phyloP scores from a whole-genome alignment of 2,329 filamentous ascomycete genomes.

The Neofusicoccum kwambonambiense region DNA sequence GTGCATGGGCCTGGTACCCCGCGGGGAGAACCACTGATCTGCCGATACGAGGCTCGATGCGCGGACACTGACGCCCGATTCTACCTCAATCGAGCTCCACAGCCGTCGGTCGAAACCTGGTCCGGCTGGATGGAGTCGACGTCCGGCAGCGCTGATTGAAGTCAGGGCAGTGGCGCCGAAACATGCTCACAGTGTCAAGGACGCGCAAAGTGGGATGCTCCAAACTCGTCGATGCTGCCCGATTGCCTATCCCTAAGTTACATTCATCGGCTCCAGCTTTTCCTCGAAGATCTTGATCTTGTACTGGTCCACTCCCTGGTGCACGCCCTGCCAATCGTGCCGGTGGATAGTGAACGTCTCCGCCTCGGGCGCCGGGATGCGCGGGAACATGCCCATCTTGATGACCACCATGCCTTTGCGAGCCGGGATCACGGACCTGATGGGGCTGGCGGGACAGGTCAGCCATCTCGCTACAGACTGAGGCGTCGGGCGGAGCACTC shows the following conservation, averaged over 20 bases:
- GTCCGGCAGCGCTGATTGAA: no score
- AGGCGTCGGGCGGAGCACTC: constrained; percentile 23
- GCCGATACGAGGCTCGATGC: not conserved
- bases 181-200: no score
- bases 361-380: constrained; percentile 47
- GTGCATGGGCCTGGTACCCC: not conserved
- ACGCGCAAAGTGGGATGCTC: no score
- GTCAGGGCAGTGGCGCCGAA: no score
- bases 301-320: constrained; percentile 39
- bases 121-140: no score
- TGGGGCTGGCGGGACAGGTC: constrained; percentile 36
- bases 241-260: not conserved
- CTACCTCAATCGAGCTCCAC: no score
- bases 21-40: not conserved
- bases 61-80: no score
- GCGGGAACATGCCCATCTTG: constrained; percentile 52
- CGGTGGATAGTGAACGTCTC: constrained; percentile 47
- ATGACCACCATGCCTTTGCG: constrained; percentile 42
- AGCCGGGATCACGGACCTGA: constrained; percentile 45
- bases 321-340: constrained; percentile 45
- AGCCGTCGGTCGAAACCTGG: no score
- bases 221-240: no score
- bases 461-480: no score
- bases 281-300: constrained; percentile 41
- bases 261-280: constrained; percentile 30